Percentiles rank a stretch among this genome's conserved stretches.
phyloP scores from a whole-genome alignment of 352 stramenopile species.

The Phytophthora pluvialis region DNA sequence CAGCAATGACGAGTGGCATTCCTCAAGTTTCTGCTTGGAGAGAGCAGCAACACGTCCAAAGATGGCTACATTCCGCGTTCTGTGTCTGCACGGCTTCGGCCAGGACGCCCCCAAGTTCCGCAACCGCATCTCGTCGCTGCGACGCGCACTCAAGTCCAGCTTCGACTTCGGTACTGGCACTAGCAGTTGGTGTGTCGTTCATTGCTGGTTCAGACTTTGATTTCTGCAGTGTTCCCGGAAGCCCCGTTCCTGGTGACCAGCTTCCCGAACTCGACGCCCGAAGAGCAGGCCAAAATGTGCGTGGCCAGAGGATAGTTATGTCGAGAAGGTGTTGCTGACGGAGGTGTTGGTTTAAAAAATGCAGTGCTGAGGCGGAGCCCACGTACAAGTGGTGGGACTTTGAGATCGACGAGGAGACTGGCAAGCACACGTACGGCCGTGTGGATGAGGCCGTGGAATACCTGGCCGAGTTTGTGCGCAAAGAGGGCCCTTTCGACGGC shows the following conservation, averaged over 20 bases:
- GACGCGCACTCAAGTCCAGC: conserved; percentile 73
- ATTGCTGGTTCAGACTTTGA: conserved; percentile 2
- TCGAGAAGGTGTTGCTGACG: conserved; percentile 1
- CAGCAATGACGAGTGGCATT: conserved; percentile 9
- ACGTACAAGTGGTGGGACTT: conserved; percentile 85
- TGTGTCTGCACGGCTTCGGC: conserved; percentile 85
- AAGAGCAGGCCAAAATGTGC: conserved; percentile 52
- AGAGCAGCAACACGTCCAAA: background rate
- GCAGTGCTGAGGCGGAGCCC: conserved; percentile 37
- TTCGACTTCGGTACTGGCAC: conserved; percentile 73
- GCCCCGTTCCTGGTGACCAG: conserved; percentile 70
- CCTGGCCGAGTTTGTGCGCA: conserved; percentile 56
- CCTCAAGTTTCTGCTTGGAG: conserved; percentile 28
- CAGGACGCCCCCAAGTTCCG: conserved; percentile 78
- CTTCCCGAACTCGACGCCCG: conserved; percentile 47
- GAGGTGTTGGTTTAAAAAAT: background rate
- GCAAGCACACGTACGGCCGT: conserved; percentile 52
- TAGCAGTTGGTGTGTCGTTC: background rate
- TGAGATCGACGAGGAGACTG: conserved; percentile 49
- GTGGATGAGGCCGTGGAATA: conserved; percentile 74
- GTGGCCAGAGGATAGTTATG: conserved; percentile 1
- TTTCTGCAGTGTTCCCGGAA: conserved; percentile 63
- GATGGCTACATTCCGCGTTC: conserved; percentile 64
- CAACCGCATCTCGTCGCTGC: conserved; percentile 72
- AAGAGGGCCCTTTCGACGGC: conserved; percentile 82